These are phyloP conservation scores for Penicillium sp. DNA, from an alignment of 2,329 filamentous ascomycete species.

Conservation along the genomic window DNA sequence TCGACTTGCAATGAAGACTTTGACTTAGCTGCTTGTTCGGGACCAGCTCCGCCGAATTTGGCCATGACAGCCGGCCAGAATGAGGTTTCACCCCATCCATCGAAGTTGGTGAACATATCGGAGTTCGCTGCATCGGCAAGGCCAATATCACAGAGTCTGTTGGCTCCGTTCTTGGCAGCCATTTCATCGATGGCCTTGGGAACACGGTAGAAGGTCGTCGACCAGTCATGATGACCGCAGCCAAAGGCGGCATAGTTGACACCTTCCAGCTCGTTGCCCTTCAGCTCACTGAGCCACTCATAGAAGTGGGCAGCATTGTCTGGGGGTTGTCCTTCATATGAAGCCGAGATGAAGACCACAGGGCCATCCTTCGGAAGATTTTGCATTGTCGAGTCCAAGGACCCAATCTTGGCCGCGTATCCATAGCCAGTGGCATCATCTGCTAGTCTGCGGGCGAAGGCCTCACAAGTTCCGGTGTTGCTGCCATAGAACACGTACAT, in stretches of 20 bases:
- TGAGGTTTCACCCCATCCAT: slow-evolving; percentile 65
- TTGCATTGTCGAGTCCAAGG: slow-evolving; percentile 64
- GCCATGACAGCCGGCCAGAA: slow-evolving; percentile 56
- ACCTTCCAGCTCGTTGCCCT: slow-evolving; percentile 55
- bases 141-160: slow-evolving; percentile 54
- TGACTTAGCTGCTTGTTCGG: slow-evolving; percentile 35
- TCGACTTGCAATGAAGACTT: slow-evolving; percentile 46
- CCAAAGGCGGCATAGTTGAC: slow-evolving; percentile 71
- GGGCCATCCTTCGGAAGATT: slow-evolving; percentile 63
- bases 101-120: slow-evolving; percentile 70
- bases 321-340: slow-evolving; percentile 73
- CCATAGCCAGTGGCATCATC: slow-evolving; percentile 61
- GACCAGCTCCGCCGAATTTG: slow-evolving; percentile 31
- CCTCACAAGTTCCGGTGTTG: slow-evolving; percentile 74
- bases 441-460: slow-evolving; percentile 65
- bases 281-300: slow-evolving; percentile 62
- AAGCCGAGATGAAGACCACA: slow-evolving; percentile 67
- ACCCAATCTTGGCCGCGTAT: slow-evolving; percentile 58
- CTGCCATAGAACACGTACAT: slow-evolving; percentile 73
- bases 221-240: slow-evolving; percentile 61
- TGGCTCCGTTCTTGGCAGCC: slow-evolving; percentile 55
- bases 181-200: slow-evolving; percentile 63
- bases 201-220: slow-evolving; percentile 65
- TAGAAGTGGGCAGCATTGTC: slow-evolving; percentile 72
- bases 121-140: slow-evolving; percentile 62